Base-by-base conservation (phyloP, 2,329 filamentous ascomycete species). In the Aureobasidium leucospermi region DNA sequence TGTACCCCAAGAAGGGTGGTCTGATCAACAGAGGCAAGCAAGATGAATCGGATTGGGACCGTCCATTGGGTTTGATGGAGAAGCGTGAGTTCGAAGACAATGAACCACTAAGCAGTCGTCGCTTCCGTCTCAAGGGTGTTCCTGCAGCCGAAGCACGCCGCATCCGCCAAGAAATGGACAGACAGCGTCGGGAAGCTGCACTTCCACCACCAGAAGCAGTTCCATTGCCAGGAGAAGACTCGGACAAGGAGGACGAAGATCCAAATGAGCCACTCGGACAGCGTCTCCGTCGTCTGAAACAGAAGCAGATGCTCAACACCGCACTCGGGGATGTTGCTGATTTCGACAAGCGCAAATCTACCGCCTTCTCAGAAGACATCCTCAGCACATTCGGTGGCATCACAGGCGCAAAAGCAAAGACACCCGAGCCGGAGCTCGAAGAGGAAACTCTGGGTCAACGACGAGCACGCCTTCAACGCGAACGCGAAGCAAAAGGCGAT, bases 71-170 rank as follows among this genome's bases (percentile, higher is more conserved):
- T 4, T 73, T 94, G 59, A 86, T 94, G 78, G 88, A 95, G 69
- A 85, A 84, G 66, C 85, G 90, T 48, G 87, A 95, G 61, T 76
- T 94, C 64, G 94, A 99, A 70, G 94, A 99, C 67, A 94, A 91
- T 59, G 94, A 97, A 70, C 92, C 94, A 0, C 78, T 96, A 19
- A 91, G 88, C 67, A 81, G 81, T 41, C 86, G 92, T 2, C 85
- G 89, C 49, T 88, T 87, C 42, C 82, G 92, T 59, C 79, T 96
- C 6, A 81, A 86, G 45, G 89, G 89, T 39, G 79, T 81, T 15
- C 76, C 59, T 8, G 62, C 63, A 8, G 57, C 62, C 0, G 59
- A 55, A 9, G 46, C 46, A 5, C 32, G 45, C 11, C 57, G 15
- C 2, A 59, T 52, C 16, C 63, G n/a, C 52, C 67, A 61, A 65